Conservation (phyloP, 768 basidiomycete genomes). For the Kwoniella dejecticola region DNA sequence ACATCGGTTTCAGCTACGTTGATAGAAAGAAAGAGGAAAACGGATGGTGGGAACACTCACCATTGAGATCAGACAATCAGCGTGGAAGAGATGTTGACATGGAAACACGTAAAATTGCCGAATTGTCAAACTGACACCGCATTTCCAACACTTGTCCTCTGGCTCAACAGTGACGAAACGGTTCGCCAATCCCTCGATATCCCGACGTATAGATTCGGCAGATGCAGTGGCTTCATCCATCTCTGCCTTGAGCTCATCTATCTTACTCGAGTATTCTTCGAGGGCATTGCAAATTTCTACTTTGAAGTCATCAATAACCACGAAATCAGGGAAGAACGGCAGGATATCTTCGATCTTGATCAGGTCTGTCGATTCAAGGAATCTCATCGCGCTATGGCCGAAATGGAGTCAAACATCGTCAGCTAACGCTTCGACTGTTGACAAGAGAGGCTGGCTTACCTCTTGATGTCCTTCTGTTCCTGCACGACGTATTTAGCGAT, state of each 20-base stretch:
- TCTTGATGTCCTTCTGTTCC: slow-evolving; percentile 96
- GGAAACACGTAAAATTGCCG: slow-evolving; percentile 99
- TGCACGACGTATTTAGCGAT: slow-evolving; percentile 98
- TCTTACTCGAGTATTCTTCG: slow-evolving; percentile 89
- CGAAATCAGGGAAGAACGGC: slow-evolving; percentile 99
- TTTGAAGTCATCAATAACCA: slow-evolving; percentile 99
- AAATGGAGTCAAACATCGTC: background rate
- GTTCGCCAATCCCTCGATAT: slow-evolving; percentile 78
- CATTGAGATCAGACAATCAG: slow-evolving; percentile 91
- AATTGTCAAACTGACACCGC: slow-evolving; percentile 68
- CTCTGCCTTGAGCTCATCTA: slow-evolving; percentile 82
- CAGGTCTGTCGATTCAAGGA: slow-evolving; percentile 89
- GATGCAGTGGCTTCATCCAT: slow-evolving; percentile 95
- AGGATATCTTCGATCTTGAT: slow-evolving; percentile 98
- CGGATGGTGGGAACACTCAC: slow-evolving; percentile 74
- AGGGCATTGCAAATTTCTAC: slow-evolving; percentile 95
- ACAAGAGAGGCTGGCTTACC: slow-evolving; percentile 64
- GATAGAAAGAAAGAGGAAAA: slow-evolving; percentile 24
- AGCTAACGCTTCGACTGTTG: background rate
- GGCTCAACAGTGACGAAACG: slow-evolving; percentile 91
- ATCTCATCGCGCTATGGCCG: slow-evolving; percentile 93
- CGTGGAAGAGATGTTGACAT: slow-evolving; percentile 96
- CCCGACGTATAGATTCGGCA: slow-evolving; percentile 89
- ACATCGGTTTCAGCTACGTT: slow-evolving; percentile 1
- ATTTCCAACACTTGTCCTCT: slow-evolving; percentile 81